A percentile compares a stretch with the other conserved stretches of the same genome.
Conservation (phyloP, 495 filamentous ascomycete genomes). For the Penicillium silybi region DNA sequence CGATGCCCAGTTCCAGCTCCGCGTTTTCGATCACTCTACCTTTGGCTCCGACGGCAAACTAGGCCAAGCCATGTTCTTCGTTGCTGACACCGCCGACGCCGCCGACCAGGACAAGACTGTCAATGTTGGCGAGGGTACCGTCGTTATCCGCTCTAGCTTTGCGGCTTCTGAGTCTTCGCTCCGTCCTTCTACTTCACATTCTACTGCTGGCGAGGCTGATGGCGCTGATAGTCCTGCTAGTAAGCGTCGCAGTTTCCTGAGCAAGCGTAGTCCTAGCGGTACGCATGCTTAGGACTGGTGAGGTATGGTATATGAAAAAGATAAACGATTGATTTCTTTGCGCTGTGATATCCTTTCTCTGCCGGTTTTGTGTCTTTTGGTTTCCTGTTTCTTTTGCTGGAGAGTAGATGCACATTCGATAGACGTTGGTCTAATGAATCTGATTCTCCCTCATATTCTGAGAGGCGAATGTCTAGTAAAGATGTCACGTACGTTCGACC, state of each 20-base stretch:
- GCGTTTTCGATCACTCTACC: slow-evolving; percentile 76
- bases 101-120: slow-evolving; percentile 70
- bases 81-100: slow-evolving; percentile 69
- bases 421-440: not conserved
- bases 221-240: slow-evolving; percentile 52
- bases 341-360: slow-evolving; percentile 18
- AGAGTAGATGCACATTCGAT: not conserved
- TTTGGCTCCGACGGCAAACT: slow-evolving; percentile 77
- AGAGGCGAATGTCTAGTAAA: too few relatives aligned
- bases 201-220: slow-evolving; percentile 30
- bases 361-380: not conserved
- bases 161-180: slow-evolving; percentile 23
- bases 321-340: slow-evolving; percentile 2
- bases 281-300: slow-evolving; percentile 20
- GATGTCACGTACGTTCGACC: too few relatives aligned
- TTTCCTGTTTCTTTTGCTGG: not conserved
- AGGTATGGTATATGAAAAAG: slow-evolving; percentile 11
- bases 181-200: slow-evolving; percentile 39
- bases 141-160: slow-evolving; percentile 67
- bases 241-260: slow-evolving; percentile 51
- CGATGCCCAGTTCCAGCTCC: slow-evolving; percentile 80
- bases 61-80: slow-evolving; percentile 82
- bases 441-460: too few relatives aligned
- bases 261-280: slow-evolving; percentile 51
- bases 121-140: slow-evolving; percentile 61